These are phyloP conservation scores for Pyrenula massariospora DNA, from an alignment of 495 filamentous ascomycete genomes.

Conservation along the genomic window DNA sequence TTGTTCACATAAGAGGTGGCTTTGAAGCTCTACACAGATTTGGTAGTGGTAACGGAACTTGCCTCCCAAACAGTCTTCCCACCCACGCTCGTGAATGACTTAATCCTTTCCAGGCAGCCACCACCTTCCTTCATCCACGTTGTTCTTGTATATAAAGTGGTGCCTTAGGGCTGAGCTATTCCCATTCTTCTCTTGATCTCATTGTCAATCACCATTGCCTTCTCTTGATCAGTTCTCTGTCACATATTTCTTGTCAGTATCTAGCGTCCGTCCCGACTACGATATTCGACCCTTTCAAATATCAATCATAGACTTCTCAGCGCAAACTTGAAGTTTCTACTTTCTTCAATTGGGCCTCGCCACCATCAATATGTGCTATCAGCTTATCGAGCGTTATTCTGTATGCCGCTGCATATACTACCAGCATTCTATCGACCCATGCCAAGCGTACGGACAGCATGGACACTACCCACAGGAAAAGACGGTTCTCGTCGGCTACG, in stretches of 20 bases:
- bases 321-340: not conserved
- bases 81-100: not conserved
- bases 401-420: slow-evolving; percentile 76
- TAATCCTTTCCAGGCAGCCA: not conserved
- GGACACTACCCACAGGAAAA: slow-evolving; percentile 64
- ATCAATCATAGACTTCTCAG: not conserved
- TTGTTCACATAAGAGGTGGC: not conserved
- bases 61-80: not conserved
- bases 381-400: slow-evolving; percentile 63
- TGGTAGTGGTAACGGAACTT: not conserved
- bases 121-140: not conserved
- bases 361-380: slow-evolving; percentile 51
- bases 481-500: slow-evolving; percentile 69
- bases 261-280: not conserved
- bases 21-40: not conserved
- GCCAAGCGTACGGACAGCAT: slow-evolving; percentile 54
- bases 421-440: slow-evolving; percentile 66
- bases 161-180: not conserved
- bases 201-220: not conserved
- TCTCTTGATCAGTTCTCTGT: not conserved
- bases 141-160: not conserved
- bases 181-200: not conserved
- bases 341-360: not conserved
- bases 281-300: not conserved
- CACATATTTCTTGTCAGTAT: not conserved